Conservation (phyloP, 192 early-diverging fungal species). For the Podila epicladia region DNA sequence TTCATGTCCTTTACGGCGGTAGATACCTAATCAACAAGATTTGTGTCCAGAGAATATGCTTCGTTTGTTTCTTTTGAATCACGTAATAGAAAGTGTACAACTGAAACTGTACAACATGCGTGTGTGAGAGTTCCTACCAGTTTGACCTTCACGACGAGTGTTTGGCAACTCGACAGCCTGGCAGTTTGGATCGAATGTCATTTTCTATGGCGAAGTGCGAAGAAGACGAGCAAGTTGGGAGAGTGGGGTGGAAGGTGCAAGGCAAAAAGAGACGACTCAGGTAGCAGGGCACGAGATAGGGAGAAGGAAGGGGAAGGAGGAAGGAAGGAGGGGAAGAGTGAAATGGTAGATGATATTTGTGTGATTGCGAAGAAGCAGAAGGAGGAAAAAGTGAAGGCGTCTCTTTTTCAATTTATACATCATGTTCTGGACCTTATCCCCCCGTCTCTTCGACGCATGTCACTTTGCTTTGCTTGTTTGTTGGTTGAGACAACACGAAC, state of each 20-base stretch:
- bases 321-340: background rate
- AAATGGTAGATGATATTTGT: background rate
- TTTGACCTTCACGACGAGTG: conserved; percentile 59
- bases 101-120: no score
- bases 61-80: no score
- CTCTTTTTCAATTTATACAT: background rate
- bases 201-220: background rate
- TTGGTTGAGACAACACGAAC: background rate
- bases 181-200: conserved; percentile 45
- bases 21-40: conserved; percentile 19
- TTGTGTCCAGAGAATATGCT: no score
- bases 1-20: conserved; percentile 35
- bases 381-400: no score
- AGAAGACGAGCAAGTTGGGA: background rate
- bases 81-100: background rate
- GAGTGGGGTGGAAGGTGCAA: background rate
- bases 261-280: background rate
- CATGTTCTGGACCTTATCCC: background rate
- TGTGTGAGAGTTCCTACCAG: conserved; percentile 34
- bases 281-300: background rate
- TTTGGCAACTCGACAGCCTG: conserved; percentile 61
- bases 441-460: background rate
- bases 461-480: background rate
- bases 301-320: background rate
- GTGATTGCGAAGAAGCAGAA: no score